Conservation (phyloP, 768 basidiomycete genomes). For the Termitomyces sp. region DNA sequence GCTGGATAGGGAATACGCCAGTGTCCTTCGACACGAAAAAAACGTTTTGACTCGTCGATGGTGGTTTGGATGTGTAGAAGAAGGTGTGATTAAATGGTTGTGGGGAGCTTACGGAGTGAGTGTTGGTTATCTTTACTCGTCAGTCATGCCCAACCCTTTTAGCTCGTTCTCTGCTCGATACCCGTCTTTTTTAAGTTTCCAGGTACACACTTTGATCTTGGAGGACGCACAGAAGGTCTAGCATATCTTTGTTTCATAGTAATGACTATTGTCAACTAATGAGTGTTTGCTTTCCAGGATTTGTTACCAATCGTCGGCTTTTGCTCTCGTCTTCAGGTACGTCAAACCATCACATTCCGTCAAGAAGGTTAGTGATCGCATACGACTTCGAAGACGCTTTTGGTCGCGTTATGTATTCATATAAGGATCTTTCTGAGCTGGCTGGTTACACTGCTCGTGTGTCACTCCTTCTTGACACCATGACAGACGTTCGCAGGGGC, state of each 20-base stretch:
- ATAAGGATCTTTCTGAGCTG: conserved; percentile 93
- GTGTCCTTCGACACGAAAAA: conserved; percentile 80
- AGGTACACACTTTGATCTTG: conserved; percentile 69
- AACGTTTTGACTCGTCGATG: conserved; percentile 72
- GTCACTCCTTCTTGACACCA: conserved; percentile 81
- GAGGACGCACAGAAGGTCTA: conserved; percentile 83
- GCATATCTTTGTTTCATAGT: background rate
- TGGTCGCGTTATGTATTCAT: conserved; percentile 94
- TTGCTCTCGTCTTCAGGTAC: conserved; percentile 80
- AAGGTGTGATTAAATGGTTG: conserved; percentile 93
- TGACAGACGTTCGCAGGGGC: conserved; percentile 78
- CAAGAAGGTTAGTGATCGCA: background rate
- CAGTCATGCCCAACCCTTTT: background rate
- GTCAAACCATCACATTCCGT: conserved; percentile 6
- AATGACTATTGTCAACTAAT: background rate
- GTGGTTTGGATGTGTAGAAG: conserved; percentile 90
- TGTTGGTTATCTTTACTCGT: background rate
- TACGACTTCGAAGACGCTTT: conserved; percentile 65
- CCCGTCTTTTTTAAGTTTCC: conserved; percentile 89
- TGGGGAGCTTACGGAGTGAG: conserved; percentile 91
- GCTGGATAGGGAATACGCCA: conserved; percentile 83
- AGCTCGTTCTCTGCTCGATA: conserved; percentile 86
- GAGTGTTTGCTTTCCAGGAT: conserved; percentile 43
- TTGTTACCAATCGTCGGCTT: conserved; percentile 92
- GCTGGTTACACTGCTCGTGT: conserved; percentile 95